These are phyloP conservation scores for Penicillium crustosum DNA, from an alignment of 2,329 filamentous ascomycete species.

Conservation along the genomic window DNA sequence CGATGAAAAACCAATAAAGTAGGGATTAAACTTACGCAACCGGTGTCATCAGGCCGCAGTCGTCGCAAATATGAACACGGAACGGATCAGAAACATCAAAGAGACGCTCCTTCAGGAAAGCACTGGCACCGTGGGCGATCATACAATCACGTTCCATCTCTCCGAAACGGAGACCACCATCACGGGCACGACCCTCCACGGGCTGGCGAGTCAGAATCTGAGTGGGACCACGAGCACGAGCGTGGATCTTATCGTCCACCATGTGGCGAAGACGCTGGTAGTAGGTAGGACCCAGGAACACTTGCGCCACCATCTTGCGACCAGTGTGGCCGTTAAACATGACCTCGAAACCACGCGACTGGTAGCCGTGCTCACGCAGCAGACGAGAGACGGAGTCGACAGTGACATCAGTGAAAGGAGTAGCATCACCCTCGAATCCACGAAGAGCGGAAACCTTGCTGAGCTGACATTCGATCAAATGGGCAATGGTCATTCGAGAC, in stretches of 20 bases:
- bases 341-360: constrained; percentile 94
- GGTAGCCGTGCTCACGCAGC: constrained; percentile 85
- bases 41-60: constrained; percentile 97
- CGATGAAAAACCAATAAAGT: not conserved
- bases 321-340: constrained; percentile 99
- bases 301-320: constrained; percentile 85
- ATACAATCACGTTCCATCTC: constrained; percentile 99
- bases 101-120: constrained; percentile 94
- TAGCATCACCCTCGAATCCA: constrained; percentile 94
- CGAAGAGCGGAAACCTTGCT: constrained; percentile 93
- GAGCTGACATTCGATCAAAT: constrained; percentile 98
- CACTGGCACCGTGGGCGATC: constrained; percentile 98
- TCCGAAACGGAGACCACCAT: constrained; percentile 98
- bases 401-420: constrained; percentile 95
- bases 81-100: constrained; percentile 98
- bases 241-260: constrained; percentile 99
- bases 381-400: constrained; percentile 89
- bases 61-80: constrained; percentile 96
- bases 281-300: constrained; percentile 97
- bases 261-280: constrained; percentile 98
- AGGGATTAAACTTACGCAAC: constrained; percentile 76
- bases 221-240: constrained; percentile 91
- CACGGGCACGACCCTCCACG: constrained; percentile 95
- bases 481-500: constrained; percentile 99
- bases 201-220: constrained; percentile 97